Conservation (phyloP, 1,284 basidiomycete genomes). For the Tranzscheliella williamsii region DNA sequence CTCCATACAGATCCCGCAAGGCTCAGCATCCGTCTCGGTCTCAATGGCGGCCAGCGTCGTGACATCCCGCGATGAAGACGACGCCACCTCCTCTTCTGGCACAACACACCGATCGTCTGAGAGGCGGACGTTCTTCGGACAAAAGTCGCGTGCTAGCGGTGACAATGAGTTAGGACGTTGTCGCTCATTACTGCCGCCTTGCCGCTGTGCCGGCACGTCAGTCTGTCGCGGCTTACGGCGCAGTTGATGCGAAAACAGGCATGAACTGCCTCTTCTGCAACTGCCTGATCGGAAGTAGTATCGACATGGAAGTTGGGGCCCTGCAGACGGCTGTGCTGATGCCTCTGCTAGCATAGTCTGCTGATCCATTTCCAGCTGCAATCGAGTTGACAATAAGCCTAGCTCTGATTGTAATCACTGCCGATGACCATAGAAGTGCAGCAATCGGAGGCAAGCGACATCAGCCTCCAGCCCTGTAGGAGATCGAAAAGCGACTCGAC, state of each 20-base stretch:
- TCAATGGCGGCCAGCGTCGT: neutral
- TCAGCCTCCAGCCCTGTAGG: no score
- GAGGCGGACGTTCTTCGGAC: neutral
- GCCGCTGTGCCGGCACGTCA: neutral
- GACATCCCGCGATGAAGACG: no score
- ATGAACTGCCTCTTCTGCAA: constrained; percentile 23
- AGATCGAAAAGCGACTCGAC: no score
- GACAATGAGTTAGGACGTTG: neutral
- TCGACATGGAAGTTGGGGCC: no score
- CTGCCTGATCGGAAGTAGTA: constrained; percentile 26
- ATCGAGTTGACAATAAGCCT: no score
- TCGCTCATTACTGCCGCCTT: constrained; percentile 1
- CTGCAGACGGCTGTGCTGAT: no score
- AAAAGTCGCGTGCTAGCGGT: neutral
- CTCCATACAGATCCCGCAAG: constrained; percentile 39
- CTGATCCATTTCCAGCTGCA: no score
- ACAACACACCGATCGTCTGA: no score
- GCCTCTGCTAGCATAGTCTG: no score
- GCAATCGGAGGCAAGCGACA: no score
- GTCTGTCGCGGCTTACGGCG: neutral
- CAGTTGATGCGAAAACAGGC: constrained; percentile 19
- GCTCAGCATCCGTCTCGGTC: constrained; percentile 1
- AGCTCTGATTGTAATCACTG: no score
- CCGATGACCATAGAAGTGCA: no score
- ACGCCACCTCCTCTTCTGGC: neutral